Base-by-base conservation (phyloP, 345 rosid species). In the Eutrema heterophyllum region DNA sequence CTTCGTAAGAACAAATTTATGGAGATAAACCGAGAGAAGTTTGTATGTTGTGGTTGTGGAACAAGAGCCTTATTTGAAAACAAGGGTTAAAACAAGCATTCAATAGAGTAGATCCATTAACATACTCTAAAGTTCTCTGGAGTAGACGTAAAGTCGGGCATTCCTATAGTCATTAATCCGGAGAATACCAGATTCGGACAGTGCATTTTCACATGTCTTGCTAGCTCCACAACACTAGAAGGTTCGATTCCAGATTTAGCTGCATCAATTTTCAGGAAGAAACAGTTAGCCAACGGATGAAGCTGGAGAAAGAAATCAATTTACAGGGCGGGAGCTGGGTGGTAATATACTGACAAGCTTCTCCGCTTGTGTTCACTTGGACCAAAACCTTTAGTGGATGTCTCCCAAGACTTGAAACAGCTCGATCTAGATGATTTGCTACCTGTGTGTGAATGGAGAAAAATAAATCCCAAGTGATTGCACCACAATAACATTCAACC, bases 291-390 rank as follows among this genome's bases (percentile, higher is more conserved):
- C 59, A 62, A 39, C 4, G 12, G 61, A 66, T 10, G 7, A 54
- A 63, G 60, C 36, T 62, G 45, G 52, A 64, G 0, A 45, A 30
- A 1, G 0, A 49, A 30, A 62, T 13, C 64, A 40, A 29, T 30
- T 1, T 54, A 46, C 64, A 52, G 9, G 45, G 43, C n/a, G 1
- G 27, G 46, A 77, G 32, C 61, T 54, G 1, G 1, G 45, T 51
- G 36, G 29, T 75, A 36, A 33, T 12, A 46, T 54, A 80, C 98
- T 81, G 84, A 94, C 98, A 91, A 72, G 77, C 79, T 87, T 94
- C 97, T 81, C 96, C 95, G 30, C 97, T 91, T 7, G 98, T 94
- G 73, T 94, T 94, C 54, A 94, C 98, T 85, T 91, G 98, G 63
- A 86, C 90, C 83, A 94, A 63, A 75, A 94, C 91, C 82, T 87